phyloP scores from a whole-genome alignment of 768 basidiomycete genomes.

The Mycena rebaudengoi region DNA sequence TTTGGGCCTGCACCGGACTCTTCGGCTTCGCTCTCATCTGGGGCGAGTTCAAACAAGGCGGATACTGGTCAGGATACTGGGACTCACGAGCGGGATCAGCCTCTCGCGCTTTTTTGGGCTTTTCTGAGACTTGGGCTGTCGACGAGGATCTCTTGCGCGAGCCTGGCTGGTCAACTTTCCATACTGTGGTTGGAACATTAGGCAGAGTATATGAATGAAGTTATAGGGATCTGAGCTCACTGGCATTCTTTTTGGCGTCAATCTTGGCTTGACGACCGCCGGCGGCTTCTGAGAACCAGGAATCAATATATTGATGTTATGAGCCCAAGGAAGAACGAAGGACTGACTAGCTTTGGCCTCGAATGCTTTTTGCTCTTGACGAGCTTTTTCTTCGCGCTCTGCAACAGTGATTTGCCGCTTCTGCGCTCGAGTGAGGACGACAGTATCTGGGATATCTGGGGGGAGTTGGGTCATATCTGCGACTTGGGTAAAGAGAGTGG shows the following conservation, averaged over 20 bases:
- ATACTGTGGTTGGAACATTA: not conserved
- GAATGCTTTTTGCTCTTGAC: not conserved
- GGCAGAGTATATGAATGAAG: not conserved
- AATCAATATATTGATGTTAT: not conserved
- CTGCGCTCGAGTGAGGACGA: not conserved
- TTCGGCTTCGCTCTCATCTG: not conserved
- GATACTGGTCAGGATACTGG: not conserved
- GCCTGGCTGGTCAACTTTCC: not conserved
- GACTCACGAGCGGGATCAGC: no score
- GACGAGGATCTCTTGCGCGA: conserved; percentile 2
- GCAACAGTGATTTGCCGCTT: not conserved
- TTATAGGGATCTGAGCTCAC: no score
- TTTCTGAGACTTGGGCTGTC: not conserved
- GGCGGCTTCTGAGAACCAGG: not conserved
- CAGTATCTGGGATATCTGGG: no score
- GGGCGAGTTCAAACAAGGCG: not conserved
- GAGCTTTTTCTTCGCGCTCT: not conserved
- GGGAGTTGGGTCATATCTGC: no score
- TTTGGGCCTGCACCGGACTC: not conserved
- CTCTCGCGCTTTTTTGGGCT: not conserved
- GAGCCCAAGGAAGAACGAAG: not conserved
- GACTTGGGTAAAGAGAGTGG: not conserved
- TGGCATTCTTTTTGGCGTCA: not conserved
- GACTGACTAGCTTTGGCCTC: not conserved
- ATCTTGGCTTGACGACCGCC: not conserved